A percentile compares a stretch with the other conserved stretches of the same genome.
phyloP scores from a whole-genome alignment of 495 filamentous ascomycete species.

The Aspergillus indologenus region DNA sequence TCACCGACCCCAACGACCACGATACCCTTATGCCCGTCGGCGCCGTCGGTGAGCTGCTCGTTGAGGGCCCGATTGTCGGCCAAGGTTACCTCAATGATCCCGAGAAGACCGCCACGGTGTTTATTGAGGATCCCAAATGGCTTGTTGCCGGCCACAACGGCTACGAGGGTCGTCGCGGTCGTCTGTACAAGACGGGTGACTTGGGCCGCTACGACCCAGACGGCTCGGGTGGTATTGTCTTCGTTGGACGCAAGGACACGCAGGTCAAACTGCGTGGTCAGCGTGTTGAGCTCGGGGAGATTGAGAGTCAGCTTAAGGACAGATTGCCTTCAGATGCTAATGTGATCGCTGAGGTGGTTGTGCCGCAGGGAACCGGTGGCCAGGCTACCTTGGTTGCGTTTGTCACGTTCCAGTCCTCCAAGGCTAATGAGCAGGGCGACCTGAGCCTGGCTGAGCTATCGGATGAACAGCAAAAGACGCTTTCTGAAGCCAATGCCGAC shows the following conservation, averaged over 20 bases:
- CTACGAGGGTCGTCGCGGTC: constrained; percentile 32
- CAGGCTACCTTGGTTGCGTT: constrained; percentile 40
- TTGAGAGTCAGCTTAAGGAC: constrained; percentile 38
- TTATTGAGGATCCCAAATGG: constrained; percentile 49
- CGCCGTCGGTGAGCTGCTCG: constrained; percentile 50
- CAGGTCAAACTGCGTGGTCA: constrained; percentile 64
- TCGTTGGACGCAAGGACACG: constrained; percentile 58
- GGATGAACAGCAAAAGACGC: constrained; percentile 17
- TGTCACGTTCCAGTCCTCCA: constrained; percentile 29
- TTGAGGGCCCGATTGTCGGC: constrained; percentile 54
- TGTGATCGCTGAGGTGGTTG: constrained; percentile 40
- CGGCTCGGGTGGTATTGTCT: constrained; percentile 47
- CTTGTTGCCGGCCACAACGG: constrained; percentile 38
- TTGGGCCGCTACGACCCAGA: constrained; percentile 55
- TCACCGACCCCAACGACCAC: constrained; percentile 47
- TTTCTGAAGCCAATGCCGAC: constrained; percentile 29
- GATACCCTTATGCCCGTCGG: constrained; percentile 48
- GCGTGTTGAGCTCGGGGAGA: constrained; percentile 59
- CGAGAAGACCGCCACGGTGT: constrained; percentile 43
- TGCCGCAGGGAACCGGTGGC: constrained; percentile 27
- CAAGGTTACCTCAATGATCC: constrained; percentile 50
- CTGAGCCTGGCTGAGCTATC: constrained; percentile 17
- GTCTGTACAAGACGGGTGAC: constrained; percentile 52
- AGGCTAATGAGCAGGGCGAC: constrained; percentile 18
- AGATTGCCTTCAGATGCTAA: constrained; percentile 30